Evolutionary conservation across 176 grass and related monocot genomes (phyloP).

Genomic region (Carex pumila): DNA sequence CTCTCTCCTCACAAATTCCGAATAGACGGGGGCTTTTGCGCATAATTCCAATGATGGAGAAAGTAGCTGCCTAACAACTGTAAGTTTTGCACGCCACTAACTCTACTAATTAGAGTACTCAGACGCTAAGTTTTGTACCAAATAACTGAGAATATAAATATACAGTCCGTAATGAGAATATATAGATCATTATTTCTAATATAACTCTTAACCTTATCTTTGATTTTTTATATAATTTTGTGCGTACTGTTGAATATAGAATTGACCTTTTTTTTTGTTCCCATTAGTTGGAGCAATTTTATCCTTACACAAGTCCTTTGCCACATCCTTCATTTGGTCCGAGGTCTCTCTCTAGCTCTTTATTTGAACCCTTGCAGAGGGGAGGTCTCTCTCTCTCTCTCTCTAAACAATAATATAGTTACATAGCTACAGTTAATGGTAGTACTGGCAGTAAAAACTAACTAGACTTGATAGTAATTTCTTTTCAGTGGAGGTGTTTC

Average conservation of each 20-base stretch:
- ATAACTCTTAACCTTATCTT: neutral
- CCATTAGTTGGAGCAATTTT: slow-evolving; percentile 32
- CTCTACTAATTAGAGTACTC: neutral
- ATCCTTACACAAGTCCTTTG: slow-evolving; percentile 19
- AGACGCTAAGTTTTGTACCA: neutral
- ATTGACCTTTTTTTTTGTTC: slow-evolving; percentile 17
- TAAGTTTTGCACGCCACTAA: neutral
- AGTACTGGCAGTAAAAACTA: slow-evolving; percentile 4
- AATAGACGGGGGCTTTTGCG: neutral
- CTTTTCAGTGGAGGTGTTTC: slow-evolving; percentile 62
- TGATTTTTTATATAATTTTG: neutral
- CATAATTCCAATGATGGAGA: neutral
- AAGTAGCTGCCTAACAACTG: neutral
- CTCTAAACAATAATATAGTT: neutral
- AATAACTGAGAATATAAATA: neutral
- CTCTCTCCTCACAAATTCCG: neutral
- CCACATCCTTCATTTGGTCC: slow-evolving; percentile 13
- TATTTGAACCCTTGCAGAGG: too few relatives aligned
- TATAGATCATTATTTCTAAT: neutral
- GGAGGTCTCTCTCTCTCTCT: neutral
- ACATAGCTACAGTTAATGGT: neutral
- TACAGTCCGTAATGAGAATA: neutral
- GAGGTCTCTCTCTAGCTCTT: slow-evolving; percentile 24
- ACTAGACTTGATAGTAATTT: slow-evolving; percentile 16
- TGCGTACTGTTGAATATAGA: neutral